Conservation (phyloP, 176 grass and related monocot genomes). For the Stipa capillata region DNA sequence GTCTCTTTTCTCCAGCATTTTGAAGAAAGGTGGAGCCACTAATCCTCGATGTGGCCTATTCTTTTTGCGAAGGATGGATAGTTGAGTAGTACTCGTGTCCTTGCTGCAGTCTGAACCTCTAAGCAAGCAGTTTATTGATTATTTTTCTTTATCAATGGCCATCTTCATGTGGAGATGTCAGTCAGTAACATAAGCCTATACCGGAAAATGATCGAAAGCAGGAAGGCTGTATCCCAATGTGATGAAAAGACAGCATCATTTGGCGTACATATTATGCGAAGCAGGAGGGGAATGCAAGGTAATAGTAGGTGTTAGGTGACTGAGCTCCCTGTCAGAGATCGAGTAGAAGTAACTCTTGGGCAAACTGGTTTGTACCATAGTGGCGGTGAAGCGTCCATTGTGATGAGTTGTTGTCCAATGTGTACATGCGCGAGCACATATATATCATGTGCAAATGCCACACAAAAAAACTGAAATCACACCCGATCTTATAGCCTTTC, state of each 20-base stretch:
- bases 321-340: not conserved
- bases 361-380: not conserved
- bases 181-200: too few relatives aligned
- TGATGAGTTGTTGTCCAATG: constrained; percentile 11
- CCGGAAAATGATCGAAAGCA: not conserved
- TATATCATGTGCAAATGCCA: too few relatives aligned
- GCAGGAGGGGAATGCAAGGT: not conserved
- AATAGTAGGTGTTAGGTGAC: not conserved
- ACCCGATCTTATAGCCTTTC: too few relatives aligned
- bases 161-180: constrained; percentile 12
- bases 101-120: constrained; percentile 19
- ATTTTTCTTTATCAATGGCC: too few relatives aligned
- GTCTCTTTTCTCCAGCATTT: too few relatives aligned
- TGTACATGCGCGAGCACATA: not conserved
- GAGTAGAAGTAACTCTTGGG: constrained; percentile 49
- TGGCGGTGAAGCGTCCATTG: not conserved
- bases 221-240: constrained; percentile 20
- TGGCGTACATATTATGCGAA: constrained; percentile 14
- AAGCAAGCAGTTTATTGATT: not conserved
- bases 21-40: too few relatives aligned
- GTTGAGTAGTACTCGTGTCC: constrained; percentile 6
- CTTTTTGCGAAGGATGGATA: not conserved
- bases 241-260: constrained; percentile 28
- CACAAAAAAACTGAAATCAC: too few relatives aligned
- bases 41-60: too few relatives aligned